Conservation (phyloP, 257 asterid genomes). For the Apocynum venetum region DNA sequence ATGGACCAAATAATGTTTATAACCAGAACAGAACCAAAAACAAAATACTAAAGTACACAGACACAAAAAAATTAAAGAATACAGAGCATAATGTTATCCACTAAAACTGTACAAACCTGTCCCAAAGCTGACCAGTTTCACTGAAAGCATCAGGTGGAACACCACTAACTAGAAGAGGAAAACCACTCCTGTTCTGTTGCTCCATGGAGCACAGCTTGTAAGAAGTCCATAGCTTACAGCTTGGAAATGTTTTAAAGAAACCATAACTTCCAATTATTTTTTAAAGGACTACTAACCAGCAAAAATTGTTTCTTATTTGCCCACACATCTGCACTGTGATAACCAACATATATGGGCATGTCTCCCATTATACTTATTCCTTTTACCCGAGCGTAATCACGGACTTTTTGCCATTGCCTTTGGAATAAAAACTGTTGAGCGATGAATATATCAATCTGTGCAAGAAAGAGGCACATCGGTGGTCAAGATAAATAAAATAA, state of each 20-base stretch:
- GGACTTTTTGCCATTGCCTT: conserved; percentile 94
- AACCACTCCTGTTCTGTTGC: conserved; percentile 64
- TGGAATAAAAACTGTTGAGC: conserved; percentile 95
- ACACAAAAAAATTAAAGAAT: neutral
- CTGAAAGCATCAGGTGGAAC: conserved; percentile 99
- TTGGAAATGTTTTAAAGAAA: conserved; percentile 15
- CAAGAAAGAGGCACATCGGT: conserved; percentile 19
- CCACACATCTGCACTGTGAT: conserved; percentile 99
- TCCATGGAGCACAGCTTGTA: conserved; percentile 20
- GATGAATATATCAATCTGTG: conserved; percentile 82
- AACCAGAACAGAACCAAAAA: neutral
- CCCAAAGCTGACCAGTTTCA: conserved; percentile 97
- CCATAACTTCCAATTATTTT: neutral
- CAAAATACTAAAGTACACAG: neutral
- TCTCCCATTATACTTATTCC: conserved; percentile 98
- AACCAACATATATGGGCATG: conserved; percentile 98
- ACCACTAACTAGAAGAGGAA: conserved; percentile 90
- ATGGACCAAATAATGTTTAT: neutral
- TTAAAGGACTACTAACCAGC: conserved; percentile 54
- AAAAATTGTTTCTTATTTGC: conserved; percentile 87
- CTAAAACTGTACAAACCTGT: conserved; percentile 53
- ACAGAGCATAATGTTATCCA: conserved; percentile 1
- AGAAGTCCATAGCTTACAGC: conserved; percentile 14
- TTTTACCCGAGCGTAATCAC: conserved; percentile 64
- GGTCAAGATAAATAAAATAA: neutral